Conservation (phyloP, 441 rosid genomes). For the Syzygium syzygioides region DNA sequence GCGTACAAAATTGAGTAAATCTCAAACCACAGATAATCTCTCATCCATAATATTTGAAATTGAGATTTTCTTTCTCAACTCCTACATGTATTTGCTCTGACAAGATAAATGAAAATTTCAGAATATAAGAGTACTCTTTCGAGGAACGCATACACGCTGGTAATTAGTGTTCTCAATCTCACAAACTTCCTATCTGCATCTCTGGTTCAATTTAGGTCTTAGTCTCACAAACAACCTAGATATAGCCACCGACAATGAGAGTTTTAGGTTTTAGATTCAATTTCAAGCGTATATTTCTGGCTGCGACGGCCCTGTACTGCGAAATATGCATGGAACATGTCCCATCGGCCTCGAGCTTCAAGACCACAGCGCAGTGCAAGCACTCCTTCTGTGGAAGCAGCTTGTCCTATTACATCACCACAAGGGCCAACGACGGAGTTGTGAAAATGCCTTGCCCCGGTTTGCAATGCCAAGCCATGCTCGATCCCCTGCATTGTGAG, state of each 20-base stretch:
- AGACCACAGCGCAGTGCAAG: not conserved
- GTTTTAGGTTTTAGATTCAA: not conserved
- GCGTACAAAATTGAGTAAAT: not conserved
- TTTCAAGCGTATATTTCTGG: not conserved
- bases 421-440: not conserved
- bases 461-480: constrained; percentile 1
- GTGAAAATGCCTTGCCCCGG: constrained; percentile 12
- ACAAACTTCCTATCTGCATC: not conserved
- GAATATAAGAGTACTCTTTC: not conserved
- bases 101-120: too few relatives aligned
- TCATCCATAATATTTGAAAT: not conserved
- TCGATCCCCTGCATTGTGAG: constrained; percentile 8
- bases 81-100: not conserved
- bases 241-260: not conserved
- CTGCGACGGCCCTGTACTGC: not conserved
- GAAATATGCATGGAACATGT: not conserved
- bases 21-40: not conserved
- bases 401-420: constrained; percentile 9
- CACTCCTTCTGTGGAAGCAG: constrained; percentile 17
- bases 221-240: not conserved
- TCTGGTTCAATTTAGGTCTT: not conserved
- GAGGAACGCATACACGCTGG: not conserved
- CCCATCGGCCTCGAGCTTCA: not conserved
- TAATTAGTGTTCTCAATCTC: not conserved
- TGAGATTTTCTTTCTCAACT: not conserved